Evolutionary conservation across 2,329 filamentous ascomycete species (phyloP), one percentile per base, ranked within the genome.

Genomic region (Aureobasidium lini): DNA sequence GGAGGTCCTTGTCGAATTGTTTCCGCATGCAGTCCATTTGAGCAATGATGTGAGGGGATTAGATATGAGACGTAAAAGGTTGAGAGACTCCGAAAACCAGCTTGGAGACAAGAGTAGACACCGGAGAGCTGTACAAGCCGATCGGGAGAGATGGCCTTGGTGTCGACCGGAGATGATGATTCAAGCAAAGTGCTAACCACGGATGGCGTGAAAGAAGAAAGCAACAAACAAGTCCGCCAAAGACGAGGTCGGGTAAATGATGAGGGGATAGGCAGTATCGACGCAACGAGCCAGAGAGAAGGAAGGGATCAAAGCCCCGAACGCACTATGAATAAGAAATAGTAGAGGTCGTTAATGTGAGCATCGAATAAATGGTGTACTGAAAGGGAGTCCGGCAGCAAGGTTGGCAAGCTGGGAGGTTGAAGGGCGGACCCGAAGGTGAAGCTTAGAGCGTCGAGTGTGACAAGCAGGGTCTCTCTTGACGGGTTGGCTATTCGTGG

Each of bases 1-100:
- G 77, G 75, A 88, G 84, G 74, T 88, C 90, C 75, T 85, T 80
- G 70, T 85, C 79, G 77, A 96, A 94, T 71, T 85, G 82, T 76
- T 91, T 85, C 77, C 86, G 85, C 80, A 95, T 84, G 80, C 90
- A 95, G 78, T 91, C 89, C 90, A 95, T 88, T 34, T 47, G 54
- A 18, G 54, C 43, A 28, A 48, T 46, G 42, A 46, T 57, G 54
- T 47, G 42, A 46, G 44, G 32, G 44, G 40, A 40, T 56, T 56
- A 36, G 54, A 37, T 11, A 42, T 32, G 52, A 28, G 10, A 54
- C 50, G 50, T 54, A 54, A 43, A 54, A 56, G 29, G 29, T 47
- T 48, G n/a, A 3, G 42, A 39, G 52, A 44, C 47, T 60, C 48
- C 52, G 54, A 49, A 49, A 54, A 50, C 49, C 50, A 40, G 48